These are phyloP conservation scores for Rutstroemia sydowiana DNA, from an alignment of 2,329 filamentous ascomycete species.

Conservation along the genomic window DNA sequence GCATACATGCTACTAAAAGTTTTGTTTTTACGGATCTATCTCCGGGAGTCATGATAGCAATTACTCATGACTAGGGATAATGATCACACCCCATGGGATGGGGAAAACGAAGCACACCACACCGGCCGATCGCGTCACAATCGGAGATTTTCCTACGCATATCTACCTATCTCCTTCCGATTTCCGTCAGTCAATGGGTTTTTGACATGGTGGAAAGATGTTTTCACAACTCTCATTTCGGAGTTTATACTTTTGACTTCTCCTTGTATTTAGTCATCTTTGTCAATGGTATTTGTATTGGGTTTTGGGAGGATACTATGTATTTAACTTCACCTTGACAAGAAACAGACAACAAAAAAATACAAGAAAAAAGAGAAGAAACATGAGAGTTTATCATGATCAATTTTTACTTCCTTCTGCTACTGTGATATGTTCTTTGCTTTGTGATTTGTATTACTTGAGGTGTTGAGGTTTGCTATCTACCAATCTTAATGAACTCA, in stretches of 20 bases:
- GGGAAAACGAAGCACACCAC: slow-evolving; percentile 1
- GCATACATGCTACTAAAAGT: not conserved
- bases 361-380: not conserved
- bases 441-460: no score
- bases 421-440: not conserved
- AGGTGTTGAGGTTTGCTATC: no score
- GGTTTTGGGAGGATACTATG: not conserved
- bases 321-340: not conserved
- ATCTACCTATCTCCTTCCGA: not conserved
- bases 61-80: slow-evolving; percentile 5
- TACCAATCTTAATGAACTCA: no score
- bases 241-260: not conserved
- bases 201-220: not conserved
- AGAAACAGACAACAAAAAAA: not conserved
- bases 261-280: slow-evolving; percentile 7
- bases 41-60: slow-evolving; percentile 5
- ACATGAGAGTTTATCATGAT: not conserved
- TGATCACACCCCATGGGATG: not conserved
- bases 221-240: not conserved
- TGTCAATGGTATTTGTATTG: not conserved
- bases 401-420: not conserved
- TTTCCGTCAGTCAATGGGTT: not conserved
- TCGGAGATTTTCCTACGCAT: not conserved
- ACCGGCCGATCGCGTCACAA: slow-evolving; percentile 5
- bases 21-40: not conserved